Evolutionary conservation across 73 alveolate genomes (phyloP).

Genomic region (Diophrys sp.): DNA sequence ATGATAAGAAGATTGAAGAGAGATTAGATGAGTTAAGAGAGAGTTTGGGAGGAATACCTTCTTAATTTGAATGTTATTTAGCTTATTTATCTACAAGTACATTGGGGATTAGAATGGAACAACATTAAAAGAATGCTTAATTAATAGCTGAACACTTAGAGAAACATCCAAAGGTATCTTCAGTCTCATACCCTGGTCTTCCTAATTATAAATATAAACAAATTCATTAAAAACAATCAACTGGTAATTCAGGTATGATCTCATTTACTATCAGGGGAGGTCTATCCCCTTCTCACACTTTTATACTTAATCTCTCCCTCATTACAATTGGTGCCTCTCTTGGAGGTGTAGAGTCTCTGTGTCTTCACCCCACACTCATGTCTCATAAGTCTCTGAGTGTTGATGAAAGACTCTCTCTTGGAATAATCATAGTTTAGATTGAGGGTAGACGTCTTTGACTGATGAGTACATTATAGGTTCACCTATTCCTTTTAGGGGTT

Average conservation of each 20-base stretch:
- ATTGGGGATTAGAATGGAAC: slow-evolving; percentile 83
- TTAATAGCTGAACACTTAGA: slow-evolving; percentile 93
- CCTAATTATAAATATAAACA: slow-evolving; percentile 89
- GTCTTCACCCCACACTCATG: slow-evolving; percentile 90
- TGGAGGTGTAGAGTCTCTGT: slow-evolving; percentile 92
- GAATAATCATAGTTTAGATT: too few species aligned
- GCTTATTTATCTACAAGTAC: slow-evolving; percentile 93
- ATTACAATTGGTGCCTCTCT: slow-evolving; percentile 86
- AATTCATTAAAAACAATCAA: slow-evolving; percentile 85
- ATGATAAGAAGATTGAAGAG: slow-evolving; percentile 77
- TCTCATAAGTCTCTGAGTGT: slow-evolving; percentile 90
- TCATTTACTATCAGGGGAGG: slow-evolving; percentile 79
- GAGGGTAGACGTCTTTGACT: too few species aligned
- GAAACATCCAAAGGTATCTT: slow-evolving; percentile 85
- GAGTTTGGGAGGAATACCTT: slow-evolving; percentile 76
- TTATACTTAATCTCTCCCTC: slow-evolving; percentile 71
- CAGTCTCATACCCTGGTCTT: slow-evolving; percentile 94
- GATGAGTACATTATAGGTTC: too few species aligned
- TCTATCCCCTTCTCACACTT: slow-evolving; percentile 73
- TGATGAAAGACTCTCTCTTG: slow-evolving; percentile 78
- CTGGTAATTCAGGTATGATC: slow-evolving; percentile 86
- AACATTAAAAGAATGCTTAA: slow-evolving; percentile 84
- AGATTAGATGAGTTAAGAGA: slow-evolving; percentile 62
- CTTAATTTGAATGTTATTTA: slow-evolving; percentile 90
- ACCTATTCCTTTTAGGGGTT: too few species aligned